Percentiles rank a stretch among this genome's conserved stretches.
phyloP scores from a whole-genome alignment of 306 rosid species.

The Nissolia schottii region DNA sequence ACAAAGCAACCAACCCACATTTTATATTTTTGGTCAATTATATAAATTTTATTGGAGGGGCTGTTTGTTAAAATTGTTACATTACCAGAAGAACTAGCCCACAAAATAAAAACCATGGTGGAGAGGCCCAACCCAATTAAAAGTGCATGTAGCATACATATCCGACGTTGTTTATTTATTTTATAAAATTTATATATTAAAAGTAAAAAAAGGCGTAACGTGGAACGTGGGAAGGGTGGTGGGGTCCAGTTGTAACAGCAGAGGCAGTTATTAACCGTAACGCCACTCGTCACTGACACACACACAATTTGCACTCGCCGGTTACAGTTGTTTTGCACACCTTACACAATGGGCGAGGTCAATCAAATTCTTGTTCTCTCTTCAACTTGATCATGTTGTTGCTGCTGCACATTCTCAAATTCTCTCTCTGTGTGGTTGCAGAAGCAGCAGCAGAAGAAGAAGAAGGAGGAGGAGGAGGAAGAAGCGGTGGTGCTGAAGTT shows the following conservation, averaged over 20 bases:
- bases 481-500: conserved; percentile 44
- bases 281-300: not conserved
- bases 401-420: not conserved
- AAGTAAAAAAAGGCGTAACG: not conserved
- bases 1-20: too few relatives aligned
- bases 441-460: conserved; percentile 16
- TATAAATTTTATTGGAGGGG: too few relatives aligned
- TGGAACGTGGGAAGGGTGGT: not conserved
- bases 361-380: not conserved
- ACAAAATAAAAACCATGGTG: too few relatives aligned
- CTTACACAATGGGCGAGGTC: conserved; percentile 12
- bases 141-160: too few relatives aligned
- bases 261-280: not conserved
- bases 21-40: too few relatives aligned
- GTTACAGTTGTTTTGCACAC: not conserved
- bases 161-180: too few relatives aligned
- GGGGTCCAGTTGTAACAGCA: not conserved
- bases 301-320: not conserved
- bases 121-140: too few relatives aligned
- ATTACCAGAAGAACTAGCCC: too few relatives aligned
- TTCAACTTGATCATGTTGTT: accelerated
- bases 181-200: too few relatives aligned
- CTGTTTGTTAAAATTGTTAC: too few relatives aligned
- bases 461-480: conserved; percentile 24
- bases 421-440: not conserved